Conservation (phyloP, 192 early-diverging fungal genomes). For the Spinellus fusiger region DNA sequence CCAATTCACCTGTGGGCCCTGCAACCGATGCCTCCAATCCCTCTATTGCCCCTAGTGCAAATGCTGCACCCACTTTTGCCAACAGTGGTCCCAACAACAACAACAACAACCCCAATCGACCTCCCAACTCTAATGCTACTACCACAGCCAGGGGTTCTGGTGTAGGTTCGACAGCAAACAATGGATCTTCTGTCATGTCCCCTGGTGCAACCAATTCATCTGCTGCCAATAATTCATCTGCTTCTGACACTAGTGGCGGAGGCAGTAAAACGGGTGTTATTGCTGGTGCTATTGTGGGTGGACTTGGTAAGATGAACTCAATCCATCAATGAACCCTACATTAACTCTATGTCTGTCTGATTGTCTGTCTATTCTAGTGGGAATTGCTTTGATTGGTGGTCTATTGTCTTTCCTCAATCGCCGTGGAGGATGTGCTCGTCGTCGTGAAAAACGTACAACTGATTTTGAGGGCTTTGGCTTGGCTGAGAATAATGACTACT, state of each 20-base stretch:
- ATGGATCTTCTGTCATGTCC: background rate
- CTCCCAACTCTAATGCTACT: background rate
- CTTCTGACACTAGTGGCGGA: background rate
- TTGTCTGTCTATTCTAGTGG: too few relatives aligned
- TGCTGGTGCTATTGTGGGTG: slow-evolving; percentile 14
- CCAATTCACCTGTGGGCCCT: background rate
- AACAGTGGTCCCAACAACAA: background rate
- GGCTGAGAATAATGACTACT: slow-evolving; percentile 25
- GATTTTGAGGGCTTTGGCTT: slow-evolving; percentile 34
- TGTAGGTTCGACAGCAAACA: background rate
- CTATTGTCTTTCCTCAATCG: slow-evolving; percentile 24
- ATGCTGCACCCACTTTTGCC: background rate
- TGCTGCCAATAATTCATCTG: background rate
- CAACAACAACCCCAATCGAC: background rate
- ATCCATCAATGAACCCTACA: background rate
- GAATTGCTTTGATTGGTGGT: slow-evolving; percentile 31
- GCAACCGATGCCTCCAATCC: background rate
- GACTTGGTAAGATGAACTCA: slow-evolving; percentile 8
- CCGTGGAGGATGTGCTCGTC: slow-evolving; percentile 26
- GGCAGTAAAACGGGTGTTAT: slow-evolving; percentile 14
- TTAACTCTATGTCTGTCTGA: background rate
- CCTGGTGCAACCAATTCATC: background rate
- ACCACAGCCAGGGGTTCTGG: background rate
- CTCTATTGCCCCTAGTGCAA: background rate
- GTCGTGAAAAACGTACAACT: slow-evolving; percentile 7